phyloP scores from a whole-genome alignment of 1,139 yeast species.

The Debaryomyces sp. region DNA sequence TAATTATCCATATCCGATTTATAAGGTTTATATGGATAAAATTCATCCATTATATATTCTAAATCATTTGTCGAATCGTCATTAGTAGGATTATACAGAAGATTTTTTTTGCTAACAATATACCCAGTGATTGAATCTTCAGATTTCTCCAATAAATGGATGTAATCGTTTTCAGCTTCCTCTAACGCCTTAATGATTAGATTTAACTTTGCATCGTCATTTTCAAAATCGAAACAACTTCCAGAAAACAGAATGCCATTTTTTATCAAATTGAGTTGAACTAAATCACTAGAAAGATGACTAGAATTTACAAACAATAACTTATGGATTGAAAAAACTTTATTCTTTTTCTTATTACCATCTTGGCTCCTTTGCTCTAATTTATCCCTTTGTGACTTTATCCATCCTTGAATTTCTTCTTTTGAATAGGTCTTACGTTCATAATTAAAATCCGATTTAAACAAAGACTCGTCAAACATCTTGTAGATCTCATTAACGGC shows the following conservation, averaged over 20 bases:
- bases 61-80: slow-evolving; percentile 35
- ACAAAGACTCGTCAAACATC: slow-evolving; percentile 55
- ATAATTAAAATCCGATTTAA: slow-evolving; percentile 31
- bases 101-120: slow-evolving; percentile 66
- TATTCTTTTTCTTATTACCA: slow-evolving; percentile 35
- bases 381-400: slow-evolving; percentile 39
- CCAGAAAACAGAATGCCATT: slow-evolving; percentile 49
- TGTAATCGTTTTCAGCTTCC: slow-evolving; percentile 48
- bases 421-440: slow-evolving; percentile 25
- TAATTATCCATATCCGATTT: slow-evolving; percentile 36
- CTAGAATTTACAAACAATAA: slow-evolving; percentile 69
- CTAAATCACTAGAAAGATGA: slow-evolving; percentile 76
- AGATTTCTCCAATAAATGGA: slow-evolving; percentile 20
- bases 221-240: slow-evolving; percentile 40
- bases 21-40: slow-evolving; percentile 79
- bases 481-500: slow-evolving; percentile 75
- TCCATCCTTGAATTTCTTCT: slow-evolving; percentile 53
- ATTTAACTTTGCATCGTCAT: slow-evolving; percentile 20
- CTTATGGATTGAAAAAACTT: slow-evolving; percentile 68
- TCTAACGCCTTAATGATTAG: slow-evolving; percentile 43
- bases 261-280: slow-evolving; percentile 57
- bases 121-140: slow-evolving; percentile 53
- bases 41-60: slow-evolving; percentile 71
- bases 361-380: slow-evolving; percentile 13
- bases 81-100: slow-evolving; percentile 41